Evolutionary conservation across 805 yeast species (phyloP), one percentile per base, ranked within the genome.

Genomic region (Teunomyces panamensis): DNA sequence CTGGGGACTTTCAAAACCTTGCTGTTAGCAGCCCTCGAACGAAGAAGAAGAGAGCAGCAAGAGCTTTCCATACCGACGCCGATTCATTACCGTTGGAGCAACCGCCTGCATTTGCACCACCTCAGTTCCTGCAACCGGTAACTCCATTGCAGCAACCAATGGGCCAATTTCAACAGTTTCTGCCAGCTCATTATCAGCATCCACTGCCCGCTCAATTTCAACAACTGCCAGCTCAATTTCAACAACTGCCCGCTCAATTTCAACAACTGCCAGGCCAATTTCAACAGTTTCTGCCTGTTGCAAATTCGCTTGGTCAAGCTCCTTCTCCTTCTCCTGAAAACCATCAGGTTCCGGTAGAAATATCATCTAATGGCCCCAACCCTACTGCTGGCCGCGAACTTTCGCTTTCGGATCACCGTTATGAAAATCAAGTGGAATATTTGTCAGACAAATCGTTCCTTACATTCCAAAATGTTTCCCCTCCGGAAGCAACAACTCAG

Each of bases 401-500:
- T 26, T 49, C 53, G 20, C 39, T 53, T 17, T 51, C 45, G 13
- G 54, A 53, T 20, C 37, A 37, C 41, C 50, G 74, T 43, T 56
- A 56, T 43, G 27, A 30, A 11, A 56, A 55, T 24, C 70, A 65
- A 47, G 39, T 33, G 20, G 65, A 62, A 30, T 68, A 57, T 47
- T 52, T 52, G 45, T 48, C 60, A 1, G 56, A 62, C 1, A 65
- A 64, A 39, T 63, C 79, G 1, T 91, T 88, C 65, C 75, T 77
- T 43, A 86, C 97, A 1, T 83, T 87, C 56, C 82, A 84, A 60
- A 82, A 89, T 59, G 84, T 89, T 1, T 76, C 81, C 9, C 96
- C 98, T 4, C 98, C 98, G 3, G 72, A 82, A 10, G 84, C 96
- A 0, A 87, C 92, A 0, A 80, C 89, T 1, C 84, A 81, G 52